A percentile compares a stretch with the other conserved stretches of the same genome.
Conservation (phyloP, 176 grass and related monocot genomes). For the Zea luxurians region DNA sequence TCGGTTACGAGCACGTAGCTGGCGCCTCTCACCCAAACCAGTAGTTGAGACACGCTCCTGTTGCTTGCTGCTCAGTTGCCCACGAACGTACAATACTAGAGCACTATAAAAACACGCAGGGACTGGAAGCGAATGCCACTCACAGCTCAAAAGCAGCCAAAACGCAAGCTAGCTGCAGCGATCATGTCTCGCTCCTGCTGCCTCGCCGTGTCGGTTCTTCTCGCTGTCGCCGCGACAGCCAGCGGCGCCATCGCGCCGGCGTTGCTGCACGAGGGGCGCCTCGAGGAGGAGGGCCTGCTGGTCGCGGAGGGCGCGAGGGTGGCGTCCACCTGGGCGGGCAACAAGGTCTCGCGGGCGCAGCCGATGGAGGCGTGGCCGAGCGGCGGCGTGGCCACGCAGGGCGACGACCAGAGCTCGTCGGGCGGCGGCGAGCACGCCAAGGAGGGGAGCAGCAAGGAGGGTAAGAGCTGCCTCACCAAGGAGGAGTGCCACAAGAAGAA, state of each 20-base stretch:
- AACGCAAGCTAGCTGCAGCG: neutral
- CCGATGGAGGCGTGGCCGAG: slow-evolving; percentile 14
- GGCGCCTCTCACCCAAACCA: slow-evolving; percentile 9
- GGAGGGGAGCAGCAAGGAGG: slow-evolving; percentile 17
- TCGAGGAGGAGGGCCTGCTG: neutral
- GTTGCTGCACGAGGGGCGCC: neutral
- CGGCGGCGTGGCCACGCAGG: slow-evolving; percentile 31
- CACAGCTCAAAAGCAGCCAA: neutral
- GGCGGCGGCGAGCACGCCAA: slow-evolving; percentile 32
- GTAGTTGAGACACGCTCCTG: neutral
- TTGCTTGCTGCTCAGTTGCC: neutral
- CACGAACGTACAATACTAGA: neutral
- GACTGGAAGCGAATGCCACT: neutral
- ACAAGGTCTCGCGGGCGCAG: slow-evolving; percentile 1
- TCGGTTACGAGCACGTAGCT: neutral
- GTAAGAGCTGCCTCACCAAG: slow-evolving; percentile 49
- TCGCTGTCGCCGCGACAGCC: slow-evolving; percentile 31
- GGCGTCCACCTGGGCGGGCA: neutral
- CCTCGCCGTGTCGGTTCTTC: slow-evolving; percentile 27
- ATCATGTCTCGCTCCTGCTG: slow-evolving; percentile 40
- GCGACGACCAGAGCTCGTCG: slow-evolving; percentile 33
- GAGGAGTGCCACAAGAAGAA: slow-evolving; percentile 63
- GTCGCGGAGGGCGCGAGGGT: neutral
- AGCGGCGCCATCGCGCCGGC: neutral
- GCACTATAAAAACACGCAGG: neutral